These are phyloP conservation scores for Trichoderma asperelloides DNA, from an alignment of 495 filamentous ascomycete genomes.

Conservation along the genomic window DNA sequence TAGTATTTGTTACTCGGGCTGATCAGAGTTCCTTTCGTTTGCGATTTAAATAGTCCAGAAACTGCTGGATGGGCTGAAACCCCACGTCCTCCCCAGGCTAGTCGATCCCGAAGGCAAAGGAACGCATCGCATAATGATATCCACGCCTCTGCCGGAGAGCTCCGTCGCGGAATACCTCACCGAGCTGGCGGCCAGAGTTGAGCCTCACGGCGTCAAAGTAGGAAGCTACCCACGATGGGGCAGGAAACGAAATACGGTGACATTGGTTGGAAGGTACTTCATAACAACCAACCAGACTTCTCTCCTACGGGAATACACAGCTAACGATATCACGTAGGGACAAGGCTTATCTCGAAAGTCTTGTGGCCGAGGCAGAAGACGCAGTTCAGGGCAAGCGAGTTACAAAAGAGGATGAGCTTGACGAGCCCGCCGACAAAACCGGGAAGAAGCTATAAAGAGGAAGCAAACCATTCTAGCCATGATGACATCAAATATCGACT, in stretches of 20 bases:
- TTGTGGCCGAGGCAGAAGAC: slow-evolving; percentile 40
- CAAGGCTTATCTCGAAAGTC: slow-evolving; percentile 37
- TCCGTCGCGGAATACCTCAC: slow-evolving; percentile 74
- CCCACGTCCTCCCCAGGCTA: slow-evolving; percentile 56
- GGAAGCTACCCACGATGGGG: slow-evolving; percentile 94
- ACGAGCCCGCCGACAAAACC: slow-evolving; percentile 16
- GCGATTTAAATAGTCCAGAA: slow-evolving; percentile 42
- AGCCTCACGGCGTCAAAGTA: slow-evolving; percentile 75
- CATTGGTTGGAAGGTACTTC: slow-evolving; percentile 62
- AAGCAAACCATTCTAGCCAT: not conserved
- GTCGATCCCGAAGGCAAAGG: slow-evolving; percentile 73
- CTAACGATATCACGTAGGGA: slow-evolving; percentile 19
- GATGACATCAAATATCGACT: not conserved
- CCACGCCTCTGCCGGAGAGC: slow-evolving; percentile 81
- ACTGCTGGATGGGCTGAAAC: slow-evolving; percentile 68
- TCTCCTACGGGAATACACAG: no score
- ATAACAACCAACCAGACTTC: no score
- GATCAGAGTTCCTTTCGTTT: not conserved
- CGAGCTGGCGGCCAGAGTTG: slow-evolving; percentile 61
- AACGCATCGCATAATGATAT: slow-evolving; percentile 66
- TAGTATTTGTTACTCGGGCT: no score
- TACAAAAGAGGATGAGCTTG: slow-evolving; percentile 37
- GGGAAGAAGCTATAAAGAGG: not conserved
- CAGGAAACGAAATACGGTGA: slow-evolving; percentile 80
- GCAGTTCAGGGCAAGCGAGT: slow-evolving; percentile 38